Conservation (phyloP, 768 basidiomycete species). For the Boletus rubropictus region DNA sequence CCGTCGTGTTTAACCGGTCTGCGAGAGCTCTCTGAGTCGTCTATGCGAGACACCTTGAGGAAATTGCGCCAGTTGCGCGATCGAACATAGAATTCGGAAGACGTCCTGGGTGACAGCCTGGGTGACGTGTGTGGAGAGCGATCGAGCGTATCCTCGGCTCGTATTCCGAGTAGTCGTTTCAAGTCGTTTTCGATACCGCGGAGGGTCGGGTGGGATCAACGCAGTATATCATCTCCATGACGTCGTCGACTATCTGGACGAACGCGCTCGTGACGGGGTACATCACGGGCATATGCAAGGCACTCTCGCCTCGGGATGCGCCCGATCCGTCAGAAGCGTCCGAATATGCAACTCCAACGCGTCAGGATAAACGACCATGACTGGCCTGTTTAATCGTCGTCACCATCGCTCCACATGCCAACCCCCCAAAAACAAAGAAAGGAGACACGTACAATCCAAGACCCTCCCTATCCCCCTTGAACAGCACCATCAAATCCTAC, state of each 20-base stretch:
- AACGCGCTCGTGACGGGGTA: constrained; percentile 29
- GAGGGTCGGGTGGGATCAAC: constrained; percentile 30
- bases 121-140: constrained; percentile 36
- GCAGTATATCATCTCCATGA: constrained; percentile 45
- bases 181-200: constrained; percentile 57
- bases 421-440: too few relatives aligned
- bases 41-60: constrained; percentile 25
- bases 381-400: constrained; percentile 4
- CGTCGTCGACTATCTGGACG: constrained; percentile 50
- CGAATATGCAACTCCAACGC: constrained; percentile 37
- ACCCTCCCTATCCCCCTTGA: constrained; percentile 29
- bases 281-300: constrained; percentile 26
- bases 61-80: constrained; percentile 42
- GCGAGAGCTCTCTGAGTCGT: constrained; percentile 5
- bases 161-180: constrained; percentile 52
- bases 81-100: constrained; percentile 47
- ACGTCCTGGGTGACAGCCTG: constrained; percentile 32
- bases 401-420: background rate
- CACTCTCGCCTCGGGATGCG: constrained; percentile 35
- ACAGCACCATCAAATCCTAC: constrained; percentile 51
- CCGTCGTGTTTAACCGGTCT: constrained; percentile 15
- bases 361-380: constrained; percentile 5
- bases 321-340: constrained; percentile 34
- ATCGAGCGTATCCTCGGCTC: constrained; percentile 32
- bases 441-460: constrained; percentile 15